Percentiles rank a stretch among this genome's conserved stretches.
These are phyloP conservation scores for Phyllosticta paracitricarpa DNA, from an alignment of 2,329 filamentous ascomycete genomes.

Conservation along the genomic window DNA sequence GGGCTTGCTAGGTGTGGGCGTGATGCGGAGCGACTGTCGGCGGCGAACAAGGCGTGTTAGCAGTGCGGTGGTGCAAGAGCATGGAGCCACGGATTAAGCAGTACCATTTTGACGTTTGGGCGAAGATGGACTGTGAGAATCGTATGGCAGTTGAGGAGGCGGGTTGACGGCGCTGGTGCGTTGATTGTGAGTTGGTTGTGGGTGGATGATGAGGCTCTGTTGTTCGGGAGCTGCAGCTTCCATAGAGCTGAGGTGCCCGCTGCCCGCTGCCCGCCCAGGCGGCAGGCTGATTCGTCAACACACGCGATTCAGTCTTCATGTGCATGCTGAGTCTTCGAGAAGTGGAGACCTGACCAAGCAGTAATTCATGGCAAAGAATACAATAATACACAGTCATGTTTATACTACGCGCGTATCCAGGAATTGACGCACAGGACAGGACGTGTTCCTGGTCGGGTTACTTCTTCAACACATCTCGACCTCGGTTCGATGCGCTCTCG, in stretches of 20 bases:
- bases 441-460: not conserved
- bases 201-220: constrained; percentile 5
- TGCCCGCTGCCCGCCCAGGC: no score
- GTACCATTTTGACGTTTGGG: constrained; percentile 1
- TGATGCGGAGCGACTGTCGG: constrained; percentile 62
- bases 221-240: constrained; percentile 6
- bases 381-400: not conserved
- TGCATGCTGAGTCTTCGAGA: not conserved
- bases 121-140: not conserved
- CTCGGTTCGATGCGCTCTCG: not conserved
- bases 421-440: not conserved
- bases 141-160: not conserved
- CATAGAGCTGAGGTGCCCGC: not conserved
- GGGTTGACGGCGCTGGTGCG: not conserved
- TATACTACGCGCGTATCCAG: not conserved
- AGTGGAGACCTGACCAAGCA: not conserved
- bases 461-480: not conserved
- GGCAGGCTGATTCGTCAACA: not conserved
- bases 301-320: not conserved
- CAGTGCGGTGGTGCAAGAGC: not conserved
- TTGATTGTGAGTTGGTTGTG: not conserved
- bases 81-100: not conserved
- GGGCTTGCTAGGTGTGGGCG: constrained; percentile 59
- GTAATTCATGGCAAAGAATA: not conserved
- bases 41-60: not conserved